Evolutionary conservation across 768 basidiomycete species (phyloP).

Genomic region (Mycena capillaripes): DNA sequence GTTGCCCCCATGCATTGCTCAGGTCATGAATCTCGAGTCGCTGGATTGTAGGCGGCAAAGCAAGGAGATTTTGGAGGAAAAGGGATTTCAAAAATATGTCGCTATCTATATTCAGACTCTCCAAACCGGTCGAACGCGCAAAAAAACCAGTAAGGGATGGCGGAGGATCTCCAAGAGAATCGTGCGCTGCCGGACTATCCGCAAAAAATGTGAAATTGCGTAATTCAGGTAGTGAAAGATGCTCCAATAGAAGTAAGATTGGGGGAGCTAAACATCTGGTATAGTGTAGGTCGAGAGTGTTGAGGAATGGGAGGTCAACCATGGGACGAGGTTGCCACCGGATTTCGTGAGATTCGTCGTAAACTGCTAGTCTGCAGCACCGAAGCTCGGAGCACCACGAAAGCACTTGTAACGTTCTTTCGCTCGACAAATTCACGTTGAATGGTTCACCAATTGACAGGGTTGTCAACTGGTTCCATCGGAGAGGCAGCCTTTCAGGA

Average conservation of each 20-base stretch:
- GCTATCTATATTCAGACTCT: neutral
- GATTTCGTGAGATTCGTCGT: no score
- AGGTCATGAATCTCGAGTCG: neutral
- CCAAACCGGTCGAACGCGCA: neutral
- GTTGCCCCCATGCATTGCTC: no score
- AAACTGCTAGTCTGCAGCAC: neutral
- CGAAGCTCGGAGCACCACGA: neutral
- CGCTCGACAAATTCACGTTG: neutral
- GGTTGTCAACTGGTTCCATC: neutral
- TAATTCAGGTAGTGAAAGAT: neutral
- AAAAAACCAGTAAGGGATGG: neutral
- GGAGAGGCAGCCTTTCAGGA: neutral
- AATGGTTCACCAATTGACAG: neutral
- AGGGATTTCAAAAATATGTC: neutral
- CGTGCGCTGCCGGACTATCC: no score
- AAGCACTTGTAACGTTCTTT: neutral
- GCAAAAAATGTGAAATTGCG: neutral
- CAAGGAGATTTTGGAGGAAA: neutral
- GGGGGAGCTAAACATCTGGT: no score
- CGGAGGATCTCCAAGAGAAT: no score
- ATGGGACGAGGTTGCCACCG: neutral
- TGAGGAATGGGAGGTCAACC: neutral
- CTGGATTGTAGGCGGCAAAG: neutral
- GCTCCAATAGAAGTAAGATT: neutral
- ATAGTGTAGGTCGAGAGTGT: neutral